These are phyloP conservation scores for Castanea crenata DNA, from an alignment of 306 rosid species.

Conservation along the genomic window DNA sequence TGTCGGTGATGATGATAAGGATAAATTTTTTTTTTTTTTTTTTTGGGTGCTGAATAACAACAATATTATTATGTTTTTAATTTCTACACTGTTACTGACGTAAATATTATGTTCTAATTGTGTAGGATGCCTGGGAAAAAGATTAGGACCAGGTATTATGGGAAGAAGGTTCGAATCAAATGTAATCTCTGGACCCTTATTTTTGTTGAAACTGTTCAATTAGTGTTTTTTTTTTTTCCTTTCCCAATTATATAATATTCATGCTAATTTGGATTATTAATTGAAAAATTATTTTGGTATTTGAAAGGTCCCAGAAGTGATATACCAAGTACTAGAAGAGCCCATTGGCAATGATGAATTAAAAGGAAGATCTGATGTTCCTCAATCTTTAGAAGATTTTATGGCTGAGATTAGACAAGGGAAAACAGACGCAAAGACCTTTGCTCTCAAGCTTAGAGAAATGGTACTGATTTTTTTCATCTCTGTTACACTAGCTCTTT, in stretches of 20 bases:
- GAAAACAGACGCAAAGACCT: slow-evolving; percentile 67
- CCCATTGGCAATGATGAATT: slow-evolving; percentile 65
- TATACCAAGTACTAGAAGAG: slow-evolving; percentile 74
- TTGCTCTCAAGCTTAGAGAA: slow-evolving; percentile 84
- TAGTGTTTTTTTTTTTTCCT: too few species aligned
- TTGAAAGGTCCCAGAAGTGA: slow-evolving; percentile 87
- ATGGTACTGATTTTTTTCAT: slow-evolving; percentile 50
- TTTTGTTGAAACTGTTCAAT: neutral
- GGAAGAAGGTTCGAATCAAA: slow-evolving; percentile 66
- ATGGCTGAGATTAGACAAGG: slow-evolving; percentile 65
- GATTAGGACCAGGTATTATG: slow-evolving; percentile 80
- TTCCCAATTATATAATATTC: neutral
- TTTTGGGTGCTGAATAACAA: too few species aligned
- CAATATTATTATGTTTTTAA: neutral
- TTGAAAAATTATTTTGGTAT: slow-evolving; percentile 26
- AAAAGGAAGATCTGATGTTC: slow-evolving; percentile 75
- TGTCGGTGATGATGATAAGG: too few species aligned
- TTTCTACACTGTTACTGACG: slow-evolving; percentile 19
- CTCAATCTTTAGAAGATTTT: slow-evolving; percentile 84
- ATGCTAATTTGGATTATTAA: slow-evolving; percentile 18
- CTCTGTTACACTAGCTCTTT: neutral
- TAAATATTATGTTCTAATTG: slow-evolving; percentile 16
- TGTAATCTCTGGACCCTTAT: slow-evolving; percentile 48
- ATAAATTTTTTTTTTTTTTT: too few species aligned
- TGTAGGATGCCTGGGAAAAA: slow-evolving; percentile 91